A percentile compares a stretch with the other conserved stretches of the same genome.
These are phyloP conservation scores for Macrophomina tecta DNA, from an alignment of 2,329 filamentous ascomycete species.

Conservation along the genomic window DNA sequence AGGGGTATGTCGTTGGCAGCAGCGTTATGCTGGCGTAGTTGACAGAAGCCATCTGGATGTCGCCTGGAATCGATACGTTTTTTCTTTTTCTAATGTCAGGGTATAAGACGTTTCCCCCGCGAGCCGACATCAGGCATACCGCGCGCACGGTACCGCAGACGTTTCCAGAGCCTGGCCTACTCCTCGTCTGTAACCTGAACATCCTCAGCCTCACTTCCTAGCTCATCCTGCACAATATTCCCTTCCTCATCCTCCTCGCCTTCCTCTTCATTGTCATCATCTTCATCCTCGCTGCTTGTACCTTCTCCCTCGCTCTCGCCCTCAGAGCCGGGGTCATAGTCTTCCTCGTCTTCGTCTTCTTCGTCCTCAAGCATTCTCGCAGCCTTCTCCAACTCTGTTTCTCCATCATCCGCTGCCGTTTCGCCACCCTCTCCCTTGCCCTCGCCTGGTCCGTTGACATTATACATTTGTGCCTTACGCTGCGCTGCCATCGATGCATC, in stretches of 20 bases:
- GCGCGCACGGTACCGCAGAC: not conserved
- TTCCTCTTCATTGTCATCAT: constrained; percentile 38
- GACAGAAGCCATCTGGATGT: too few species aligned
- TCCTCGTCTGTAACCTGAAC: constrained; percentile 24
- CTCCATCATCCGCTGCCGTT: constrained; percentile 39
- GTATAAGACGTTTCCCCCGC: not conserved
- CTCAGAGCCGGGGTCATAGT: constrained; percentile 50
- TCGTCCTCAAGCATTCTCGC: constrained; percentile 42
- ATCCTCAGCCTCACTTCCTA: constrained; percentile 29
- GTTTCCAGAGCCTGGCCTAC: not conserved
- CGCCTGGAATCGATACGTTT: too few species aligned
- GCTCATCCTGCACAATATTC: constrained; percentile 23
- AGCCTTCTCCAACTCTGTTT: constrained; percentile 48
- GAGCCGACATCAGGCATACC: too few species aligned
- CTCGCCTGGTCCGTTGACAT: constrained; percentile 51
- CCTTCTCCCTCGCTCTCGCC: constrained; percentile 49
- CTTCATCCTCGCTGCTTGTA: constrained; percentile 42
- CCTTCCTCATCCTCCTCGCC: constrained; percentile 42
- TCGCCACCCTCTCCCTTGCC: constrained; percentile 31
- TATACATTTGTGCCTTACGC: constrained; percentile 65
- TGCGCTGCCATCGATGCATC: constrained; percentile 68
- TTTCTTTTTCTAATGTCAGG: not conserved
- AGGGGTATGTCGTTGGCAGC: not conserved
- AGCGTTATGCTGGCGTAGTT: not conserved
- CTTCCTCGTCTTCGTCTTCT: constrained; percentile 49